Evolutionary conservation across 148 eudicot species (phyloP).

Genomic region (Agrostemma githago): DNA sequence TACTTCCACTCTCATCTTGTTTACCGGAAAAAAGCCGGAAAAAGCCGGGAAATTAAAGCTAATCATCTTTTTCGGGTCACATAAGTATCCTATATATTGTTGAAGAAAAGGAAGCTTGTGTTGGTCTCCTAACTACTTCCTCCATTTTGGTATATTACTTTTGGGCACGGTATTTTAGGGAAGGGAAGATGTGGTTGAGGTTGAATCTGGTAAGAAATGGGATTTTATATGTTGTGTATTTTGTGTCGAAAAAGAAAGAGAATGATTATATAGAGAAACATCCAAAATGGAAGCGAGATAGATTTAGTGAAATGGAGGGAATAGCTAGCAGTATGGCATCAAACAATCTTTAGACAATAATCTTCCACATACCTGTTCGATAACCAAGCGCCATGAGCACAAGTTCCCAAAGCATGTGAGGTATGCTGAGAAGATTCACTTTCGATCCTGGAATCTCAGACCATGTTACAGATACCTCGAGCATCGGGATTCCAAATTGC

Average conservation of each 20-base stretch:
- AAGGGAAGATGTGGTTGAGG: no score
- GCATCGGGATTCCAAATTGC: slow-evolving; percentile 56
- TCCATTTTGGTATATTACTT: no score
- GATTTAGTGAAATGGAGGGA: no score
- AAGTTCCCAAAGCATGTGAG: slow-evolving; percentile 96
- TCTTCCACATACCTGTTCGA: slow-evolving; percentile 81
- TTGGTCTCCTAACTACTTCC: not conserved
- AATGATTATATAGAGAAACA: no score
- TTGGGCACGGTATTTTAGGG: no score
- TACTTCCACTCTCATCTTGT: slow-evolving; percentile 1
- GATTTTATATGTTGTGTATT: no score
- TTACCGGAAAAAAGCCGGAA: not conserved
- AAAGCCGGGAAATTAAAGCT: slow-evolving; percentile 4
- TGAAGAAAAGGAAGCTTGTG: slow-evolving; percentile 9
- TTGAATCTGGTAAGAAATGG: no score
- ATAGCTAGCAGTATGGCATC: not conserved
- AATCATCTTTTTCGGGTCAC: slow-evolving; percentile 10
- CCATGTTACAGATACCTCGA: slow-evolving; percentile 89
- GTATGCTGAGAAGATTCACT: slow-evolving; percentile 79
- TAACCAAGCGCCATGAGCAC: slow-evolving; percentile 87
- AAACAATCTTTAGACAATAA: slow-evolving; percentile 30
- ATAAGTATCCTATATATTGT: slow-evolving; percentile 2
- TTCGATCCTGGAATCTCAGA: slow-evolving; percentile 95
- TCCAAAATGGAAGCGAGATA: no score
- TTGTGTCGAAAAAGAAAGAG: no score